Evolutionary conservation across 23 red algal species (phyloP).

Genomic region (Gracilaria caudata): DNA sequence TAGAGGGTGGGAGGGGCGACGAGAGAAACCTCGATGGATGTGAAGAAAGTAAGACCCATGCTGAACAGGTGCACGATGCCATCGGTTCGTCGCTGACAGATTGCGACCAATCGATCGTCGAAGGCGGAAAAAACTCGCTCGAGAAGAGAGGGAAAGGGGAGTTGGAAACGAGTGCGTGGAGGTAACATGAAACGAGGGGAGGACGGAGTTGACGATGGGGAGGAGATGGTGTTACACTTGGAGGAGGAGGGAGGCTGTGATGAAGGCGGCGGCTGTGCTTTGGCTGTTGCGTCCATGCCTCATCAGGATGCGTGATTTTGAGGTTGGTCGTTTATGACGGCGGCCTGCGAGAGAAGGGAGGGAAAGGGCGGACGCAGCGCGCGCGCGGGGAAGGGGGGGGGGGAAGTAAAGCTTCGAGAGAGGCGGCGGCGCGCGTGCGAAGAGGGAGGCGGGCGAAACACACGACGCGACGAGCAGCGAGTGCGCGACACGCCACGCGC

Average conservation of each 20-base stretch:
- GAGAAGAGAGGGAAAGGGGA: conserved; percentile 37
- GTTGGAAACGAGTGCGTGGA: conserved; percentile 33
- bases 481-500: too few species aligned
- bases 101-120: conserved; percentile 57
- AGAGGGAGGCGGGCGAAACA: too few species aligned
- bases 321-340: too few species aligned
- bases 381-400: too few species aligned
- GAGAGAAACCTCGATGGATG: conserved; percentile 77
- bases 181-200: conserved; percentile 19
- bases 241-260: neutral
- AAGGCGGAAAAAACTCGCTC: conserved; percentile 38
- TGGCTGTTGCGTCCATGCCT: too few species aligned
- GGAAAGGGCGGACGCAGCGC: too few species aligned
- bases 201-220: neutral
- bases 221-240: neutral
- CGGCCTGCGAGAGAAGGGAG: too few species aligned
- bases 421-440: too few species aligned
- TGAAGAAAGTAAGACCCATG: conserved; percentile 70
- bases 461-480: too few species aligned
- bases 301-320: too few species aligned
- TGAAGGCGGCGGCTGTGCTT: neutral
- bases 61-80: conserved; percentile 31
- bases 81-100: conserved; percentile 54
- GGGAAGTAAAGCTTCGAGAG: too few species aligned
- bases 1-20: conserved; percentile 55